Base-by-base conservation (phyloP, 139 green algal genomes). In the Pedinophyceae sp. region DNA sequence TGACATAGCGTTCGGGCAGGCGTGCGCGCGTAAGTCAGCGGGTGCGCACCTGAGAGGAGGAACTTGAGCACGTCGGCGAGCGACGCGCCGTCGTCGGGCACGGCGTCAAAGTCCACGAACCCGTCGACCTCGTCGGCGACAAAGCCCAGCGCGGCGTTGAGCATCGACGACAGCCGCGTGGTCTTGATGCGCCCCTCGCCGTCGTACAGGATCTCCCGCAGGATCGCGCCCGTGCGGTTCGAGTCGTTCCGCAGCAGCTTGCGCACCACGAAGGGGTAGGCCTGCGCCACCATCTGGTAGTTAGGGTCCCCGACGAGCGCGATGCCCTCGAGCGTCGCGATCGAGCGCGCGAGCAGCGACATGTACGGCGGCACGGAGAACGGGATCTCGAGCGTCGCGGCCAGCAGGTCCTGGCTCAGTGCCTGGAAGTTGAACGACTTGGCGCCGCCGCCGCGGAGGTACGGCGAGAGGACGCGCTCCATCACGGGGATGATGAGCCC, bases 321-420 rank as follows among this genome's bases (percentile, higher is more conserved):
- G 51, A 89, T 86, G 28, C 82, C 82, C 55, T 88, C 79, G 38
- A 91, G 58, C 0, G 74, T 86, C n/a, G 72, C 79, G 19, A 87
- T 73, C 19, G 59, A 41, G 18, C 82, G 54, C 1, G 74, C 83
- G 40, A 94, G 60, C 48, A 94, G 70, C 3, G 57, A 66, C 68
- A 94, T 90, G 73, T 93, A 94, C 20, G 85, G 83, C 15, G 85
- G 85, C 55, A 94, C 80, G 3, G 41, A 69, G 65, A 94, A 94
- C 27, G 82, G 82, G 48, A 92, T 90, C 64, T 94, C 77, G 34
- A 89, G 66, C 16, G 78, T 81, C 2, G 74, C 73, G 0, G 66
- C 58, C 27, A 90, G 65, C 60, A 93, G 57, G 64, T 93, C 85
- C 50, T 75, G 63, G 55, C 46, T n/a, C 13, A 30, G 10, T 17